phyloP scores from a whole-genome alignment of 106 monocot genomes.

The Dioscorea alata region DNA sequence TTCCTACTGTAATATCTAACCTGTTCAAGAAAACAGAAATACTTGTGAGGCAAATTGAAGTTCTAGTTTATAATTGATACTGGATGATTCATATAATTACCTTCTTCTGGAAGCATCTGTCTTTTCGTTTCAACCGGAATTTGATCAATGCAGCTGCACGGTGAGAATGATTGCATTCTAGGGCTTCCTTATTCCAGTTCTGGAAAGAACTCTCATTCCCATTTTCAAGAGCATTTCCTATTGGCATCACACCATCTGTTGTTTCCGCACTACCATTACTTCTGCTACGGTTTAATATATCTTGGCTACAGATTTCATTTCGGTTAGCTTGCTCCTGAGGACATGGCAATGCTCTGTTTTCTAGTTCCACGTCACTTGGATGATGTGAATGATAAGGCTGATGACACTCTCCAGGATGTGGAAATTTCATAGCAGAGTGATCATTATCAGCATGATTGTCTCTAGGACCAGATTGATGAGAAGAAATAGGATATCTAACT shows the following conservation, averaged over 20 bases:
- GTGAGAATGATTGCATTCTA: constrained; percentile 27
- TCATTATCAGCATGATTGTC: constrained; percentile 4
- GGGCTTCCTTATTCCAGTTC: constrained; percentile 18
- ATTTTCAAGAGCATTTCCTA: constrained; percentile 24
- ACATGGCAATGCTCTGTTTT: constrained; percentile 12
- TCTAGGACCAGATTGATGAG: constrained; percentile 13
- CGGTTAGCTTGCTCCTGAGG: constrained; percentile 19
- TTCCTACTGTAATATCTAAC: constrained; percentile 85
- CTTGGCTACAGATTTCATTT: constrained; percentile 32
- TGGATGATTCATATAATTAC: constrained; percentile 18
- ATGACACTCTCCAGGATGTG: constrained; percentile 21
- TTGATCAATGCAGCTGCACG: constrained; percentile 89
- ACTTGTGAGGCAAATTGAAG: neutral
- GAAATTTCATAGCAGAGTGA: constrained; percentile 4
- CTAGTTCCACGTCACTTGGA: constrained; percentile 11
- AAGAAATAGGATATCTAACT: constrained; percentile 12
- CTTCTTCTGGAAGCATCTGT: constrained; percentile 94
- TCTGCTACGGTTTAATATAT: constrained; percentile 30
- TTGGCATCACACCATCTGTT: constrained; percentile 17
- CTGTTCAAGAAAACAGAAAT: constrained; percentile 25
- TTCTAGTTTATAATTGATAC: too few species aligned
- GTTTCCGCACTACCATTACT: constrained; percentile 27
- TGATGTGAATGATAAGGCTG: constrained; percentile 9
- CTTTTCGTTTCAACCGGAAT: constrained; percentile 85
- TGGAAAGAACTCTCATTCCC: constrained; percentile 39